Evolutionary conservation across 78 protist species (phyloP), one percentile per base, ranked within the genome.

Genomic region (Capsaspora owczarzaki): DNA sequence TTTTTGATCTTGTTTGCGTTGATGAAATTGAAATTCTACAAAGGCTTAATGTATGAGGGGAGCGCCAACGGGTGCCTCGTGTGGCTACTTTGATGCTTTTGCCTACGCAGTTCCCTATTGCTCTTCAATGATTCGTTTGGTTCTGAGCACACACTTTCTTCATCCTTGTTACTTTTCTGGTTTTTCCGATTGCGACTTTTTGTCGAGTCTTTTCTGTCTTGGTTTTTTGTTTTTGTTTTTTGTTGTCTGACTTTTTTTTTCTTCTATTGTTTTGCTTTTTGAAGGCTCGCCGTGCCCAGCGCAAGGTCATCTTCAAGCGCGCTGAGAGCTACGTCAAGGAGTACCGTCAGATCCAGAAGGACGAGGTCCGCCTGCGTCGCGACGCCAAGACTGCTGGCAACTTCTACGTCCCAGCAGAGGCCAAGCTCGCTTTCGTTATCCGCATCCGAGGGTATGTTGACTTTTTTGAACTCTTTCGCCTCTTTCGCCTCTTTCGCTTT

Each of bases 361-460:
- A 79, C 61, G 78, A 76, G 33, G 60, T 93, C 80, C 83, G 83
- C 51, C 60, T 79, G 44, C 74, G 87, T 74, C 92, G 98, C 78
- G 68, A 68, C 33, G 99, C 99, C 77, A 87, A 89, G 82, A 74
- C 69, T 80, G 38, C 63, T 77, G 98, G 98, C 61, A 80, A 76
- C 90, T 93, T 96, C 96, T 97, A 82, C 93, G 93, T 91, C 29
- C 91, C 89, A 49, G 85, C 94, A 27, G 99, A 96, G 90, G 92
- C 99, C 80, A 99, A 98, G 97, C 88, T 99, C 35, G 96, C 94
- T 83, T 86, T 99, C 37, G 99, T 98, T 19, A 81, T 97, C 88
- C 96, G 99, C 76, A 92, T 98, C 85, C 91, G 98, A 41, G 99
- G 95, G 89, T 86, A 23, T 0, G 85, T 49, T 0, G 14, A 66